Percentiles rank a stretch among this genome's conserved stretches.
These are phyloP conservation scores for Arxiozyma slooffiae DNA, from an alignment of 1,139 yeast genomes.

Conservation along the genomic window DNA sequence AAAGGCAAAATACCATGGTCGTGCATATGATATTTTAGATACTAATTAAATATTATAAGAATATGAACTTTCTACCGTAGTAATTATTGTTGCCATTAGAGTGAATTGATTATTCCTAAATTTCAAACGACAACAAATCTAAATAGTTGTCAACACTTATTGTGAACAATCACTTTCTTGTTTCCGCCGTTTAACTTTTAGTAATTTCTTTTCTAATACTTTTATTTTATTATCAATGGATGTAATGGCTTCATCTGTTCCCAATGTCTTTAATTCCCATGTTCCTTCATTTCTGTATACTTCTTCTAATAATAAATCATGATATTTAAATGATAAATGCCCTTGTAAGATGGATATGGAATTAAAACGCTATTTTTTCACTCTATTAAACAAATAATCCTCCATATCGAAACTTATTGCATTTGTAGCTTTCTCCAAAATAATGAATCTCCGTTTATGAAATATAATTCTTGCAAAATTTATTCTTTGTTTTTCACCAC, in stretches of 20 bases:
- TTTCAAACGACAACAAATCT: neutral
- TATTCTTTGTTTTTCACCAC: constrained; percentile 90
- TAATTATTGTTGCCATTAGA: neutral
- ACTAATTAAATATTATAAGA: neutral
- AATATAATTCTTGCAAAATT: constrained; percentile 82
- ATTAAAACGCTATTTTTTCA: constrained; percentile 62
- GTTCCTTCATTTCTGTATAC: constrained; percentile 43
- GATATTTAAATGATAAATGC: constrained; percentile 77
- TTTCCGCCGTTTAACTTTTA: constrained; percentile 46
- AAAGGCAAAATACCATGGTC: constrained; percentile 28
- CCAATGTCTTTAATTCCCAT: constrained; percentile 42
- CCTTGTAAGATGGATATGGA: constrained; percentile 80
- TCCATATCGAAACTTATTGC: constrained; percentile 91
- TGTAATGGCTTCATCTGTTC: constrained; percentile 50
- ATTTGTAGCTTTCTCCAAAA: constrained; percentile 86
- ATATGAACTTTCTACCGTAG: neutral
- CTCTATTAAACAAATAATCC: constrained; percentile 70
- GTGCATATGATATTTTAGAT: neutral
- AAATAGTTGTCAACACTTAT: constrained; percentile 17
- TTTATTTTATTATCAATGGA: constrained; percentile 59
- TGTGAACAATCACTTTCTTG: constrained; percentile 35
- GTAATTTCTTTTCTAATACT: constrained; percentile 46
- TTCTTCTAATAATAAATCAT: constrained; percentile 65
- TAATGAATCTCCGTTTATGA: constrained; percentile 71
- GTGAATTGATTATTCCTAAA: too few species aligned